These are phyloP conservation scores for Talaromyces sp. DNA, from an alignment of 2,329 filamentous ascomycete genomes.

Conservation along the genomic window DNA sequence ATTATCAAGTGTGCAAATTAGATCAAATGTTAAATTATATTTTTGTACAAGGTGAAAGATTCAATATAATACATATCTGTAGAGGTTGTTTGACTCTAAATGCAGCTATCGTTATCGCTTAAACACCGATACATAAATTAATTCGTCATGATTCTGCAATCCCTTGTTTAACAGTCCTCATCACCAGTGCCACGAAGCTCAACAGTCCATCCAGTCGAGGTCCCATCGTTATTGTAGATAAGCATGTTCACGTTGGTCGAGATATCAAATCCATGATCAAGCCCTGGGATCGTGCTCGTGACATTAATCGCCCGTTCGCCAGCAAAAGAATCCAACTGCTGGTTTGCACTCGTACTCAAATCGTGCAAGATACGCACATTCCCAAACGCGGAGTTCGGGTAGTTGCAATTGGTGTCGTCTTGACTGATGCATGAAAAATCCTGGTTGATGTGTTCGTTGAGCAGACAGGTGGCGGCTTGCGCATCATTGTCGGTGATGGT, in stretches of 20 bases:
- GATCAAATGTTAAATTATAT: neutral
- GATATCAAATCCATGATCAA: neutral
- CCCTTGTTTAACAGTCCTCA: neutral
- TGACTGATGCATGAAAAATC: neutral
- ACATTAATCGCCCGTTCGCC: neutral
- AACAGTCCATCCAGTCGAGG: neutral
- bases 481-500: neutral
- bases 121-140: neutral
- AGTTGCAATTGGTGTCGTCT: neutral
- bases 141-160: neutral
- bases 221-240: neutral
- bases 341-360: neutral
- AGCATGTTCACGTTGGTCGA: neutral
- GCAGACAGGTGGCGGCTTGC: neutral
- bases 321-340: neutral
- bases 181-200: neutral
- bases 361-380: neutral
- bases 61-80: neutral
- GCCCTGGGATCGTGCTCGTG: neutral
- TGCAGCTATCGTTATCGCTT: neutral
- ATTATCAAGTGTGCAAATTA: neutral
- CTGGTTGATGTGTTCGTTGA: conserved; percentile 4
- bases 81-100: neutral
- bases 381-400: neutral
- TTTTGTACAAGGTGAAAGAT: neutral